phyloP scores from a whole-genome alignment of 2,329 filamentous ascomycete genomes.

The Penicillium freii region DNA sequence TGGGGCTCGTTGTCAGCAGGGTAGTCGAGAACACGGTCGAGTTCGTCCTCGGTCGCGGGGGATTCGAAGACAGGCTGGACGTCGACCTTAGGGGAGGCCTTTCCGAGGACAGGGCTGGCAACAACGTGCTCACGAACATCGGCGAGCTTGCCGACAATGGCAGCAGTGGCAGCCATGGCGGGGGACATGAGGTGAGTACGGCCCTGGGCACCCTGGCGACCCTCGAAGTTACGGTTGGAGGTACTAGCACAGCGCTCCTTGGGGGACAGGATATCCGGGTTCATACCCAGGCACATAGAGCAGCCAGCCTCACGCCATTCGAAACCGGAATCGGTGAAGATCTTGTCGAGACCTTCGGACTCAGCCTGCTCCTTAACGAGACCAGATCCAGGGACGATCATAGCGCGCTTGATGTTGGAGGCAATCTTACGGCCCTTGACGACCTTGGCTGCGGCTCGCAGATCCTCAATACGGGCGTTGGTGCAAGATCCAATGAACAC shows the following conservation, averaged over 20 bases:
- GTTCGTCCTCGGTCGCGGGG: constrained; percentile 59
- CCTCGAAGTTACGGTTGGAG: constrained; percentile 96
- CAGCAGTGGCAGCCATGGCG: constrained; percentile 90
- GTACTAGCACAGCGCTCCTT: constrained; percentile 93
- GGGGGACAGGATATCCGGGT: constrained; percentile 91
- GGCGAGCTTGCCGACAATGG: constrained; percentile 83
- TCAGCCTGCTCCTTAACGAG: constrained; percentile 92
- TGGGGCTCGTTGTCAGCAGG: constrained; percentile 63
- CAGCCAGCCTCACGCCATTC: constrained; percentile 98
- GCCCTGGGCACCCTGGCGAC: constrained; percentile 85
- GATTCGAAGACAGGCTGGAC: constrained; percentile 61
- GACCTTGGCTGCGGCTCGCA: constrained; percentile 80
- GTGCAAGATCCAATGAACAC: constrained; percentile 98
- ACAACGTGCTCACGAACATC: constrained; percentile 79
- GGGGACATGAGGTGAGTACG: constrained; percentile 96
- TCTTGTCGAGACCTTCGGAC: constrained; percentile 85
- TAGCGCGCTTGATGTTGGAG: constrained; percentile 82
- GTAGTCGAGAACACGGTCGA: constrained; percentile 62
- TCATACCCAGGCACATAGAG: constrained; percentile 99
- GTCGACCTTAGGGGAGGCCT: constrained; percentile 58
- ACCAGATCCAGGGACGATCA: constrained; percentile 95
- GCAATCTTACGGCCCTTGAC: constrained; percentile 87
- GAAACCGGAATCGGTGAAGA: constrained; percentile 88
- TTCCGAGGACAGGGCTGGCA: constrained; percentile 43
- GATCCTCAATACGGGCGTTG: constrained; percentile 93